Evolutionary conservation across 768 basidiomycete species (phyloP), one percentile per base, ranked within the genome.

Genomic region (Boletellus emodensis): DNA sequence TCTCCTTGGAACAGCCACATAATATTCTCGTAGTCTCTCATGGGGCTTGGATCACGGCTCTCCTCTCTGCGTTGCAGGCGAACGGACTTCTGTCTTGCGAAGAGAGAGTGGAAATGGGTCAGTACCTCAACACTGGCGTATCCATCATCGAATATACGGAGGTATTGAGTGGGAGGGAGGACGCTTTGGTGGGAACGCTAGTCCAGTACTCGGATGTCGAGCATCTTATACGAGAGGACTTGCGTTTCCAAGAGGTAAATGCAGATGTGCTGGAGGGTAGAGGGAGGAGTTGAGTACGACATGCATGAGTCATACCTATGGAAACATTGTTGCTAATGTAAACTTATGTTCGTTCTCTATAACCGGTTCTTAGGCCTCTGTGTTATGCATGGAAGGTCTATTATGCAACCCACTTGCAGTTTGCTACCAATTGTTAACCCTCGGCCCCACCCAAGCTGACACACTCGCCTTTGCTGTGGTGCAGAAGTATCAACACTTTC

Each of bases 1-100:
- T 58, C 17, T 64, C 75, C 33, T 62, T 65, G 35, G 66, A 75
- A 50, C 48, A 43, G 20, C 52, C 61, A 9, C 52, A 44, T 5
- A 57, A 66, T 54, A 71, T 87, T 40, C 72, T 91, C 28, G 76
- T 83, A 12, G 78, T 81, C 51, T 79, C 82, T 37, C 88, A 91
- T 49, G 85, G 85, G 2, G 85, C 79, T 0, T 75, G 79, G 58
- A 86, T 90, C 51, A 66, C 68, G 17, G 70, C 72, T 26, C 71
- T 90, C 47, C 69, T 85, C 50, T 70, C 71, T 17, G 67, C 61
- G 36, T 60, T 88, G 59, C 55, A 78, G n/a, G 65, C 69, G 18
- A 73, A 71, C 39, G 61, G 73, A 32, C 62, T 70, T 56, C 55
- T 77, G 45, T 55, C 48, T 42, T 71, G 70, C 47, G 72, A 63